Conservation (phyloP, 257 asterid species). For the Nicotiana tabacum region DNA sequence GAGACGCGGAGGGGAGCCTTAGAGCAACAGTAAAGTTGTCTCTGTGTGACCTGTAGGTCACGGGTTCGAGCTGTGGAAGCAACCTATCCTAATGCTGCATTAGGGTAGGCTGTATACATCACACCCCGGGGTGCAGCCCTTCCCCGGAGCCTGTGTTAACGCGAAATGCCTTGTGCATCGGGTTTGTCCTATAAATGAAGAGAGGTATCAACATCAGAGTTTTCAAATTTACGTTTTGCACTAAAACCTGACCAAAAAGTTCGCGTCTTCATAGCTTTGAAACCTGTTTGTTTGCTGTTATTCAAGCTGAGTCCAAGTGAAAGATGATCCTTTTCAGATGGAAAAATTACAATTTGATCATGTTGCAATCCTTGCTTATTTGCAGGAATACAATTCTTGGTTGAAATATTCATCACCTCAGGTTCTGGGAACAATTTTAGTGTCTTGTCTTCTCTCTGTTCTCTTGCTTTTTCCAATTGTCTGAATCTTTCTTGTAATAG, state of each 20-base stretch:
- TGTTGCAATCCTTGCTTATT: background rate
- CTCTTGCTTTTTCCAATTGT: slow-evolving; percentile 9
- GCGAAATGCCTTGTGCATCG: no score
- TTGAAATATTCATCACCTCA: background rate
- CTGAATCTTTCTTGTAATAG: slow-evolving; percentile 13
- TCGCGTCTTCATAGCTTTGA: background rate
- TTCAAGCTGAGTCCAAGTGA: slow-evolving; percentile 15
- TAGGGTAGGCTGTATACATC: no score
- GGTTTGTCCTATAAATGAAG: background rate
- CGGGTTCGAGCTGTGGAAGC: no score
- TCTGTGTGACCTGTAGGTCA: no score
- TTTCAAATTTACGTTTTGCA: background rate
- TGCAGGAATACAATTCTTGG: background rate
- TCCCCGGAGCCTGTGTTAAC: no score
- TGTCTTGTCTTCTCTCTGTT: slow-evolving; percentile 1
- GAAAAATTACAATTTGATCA: background rate
- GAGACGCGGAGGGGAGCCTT: background rate
- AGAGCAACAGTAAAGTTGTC: no score
- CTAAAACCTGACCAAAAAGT: background rate
- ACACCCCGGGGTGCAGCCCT: no score
- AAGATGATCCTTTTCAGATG: background rate
- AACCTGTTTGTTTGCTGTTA: background rate
- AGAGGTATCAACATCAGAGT: slow-evolving; percentile 15
- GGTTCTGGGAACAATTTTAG: slow-evolving; percentile 1
- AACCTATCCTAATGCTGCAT: no score